Base-by-base conservation (phyloP, 1,284 basidiomycete species). In the Melanopsichium pennsylvanicum region DNA sequence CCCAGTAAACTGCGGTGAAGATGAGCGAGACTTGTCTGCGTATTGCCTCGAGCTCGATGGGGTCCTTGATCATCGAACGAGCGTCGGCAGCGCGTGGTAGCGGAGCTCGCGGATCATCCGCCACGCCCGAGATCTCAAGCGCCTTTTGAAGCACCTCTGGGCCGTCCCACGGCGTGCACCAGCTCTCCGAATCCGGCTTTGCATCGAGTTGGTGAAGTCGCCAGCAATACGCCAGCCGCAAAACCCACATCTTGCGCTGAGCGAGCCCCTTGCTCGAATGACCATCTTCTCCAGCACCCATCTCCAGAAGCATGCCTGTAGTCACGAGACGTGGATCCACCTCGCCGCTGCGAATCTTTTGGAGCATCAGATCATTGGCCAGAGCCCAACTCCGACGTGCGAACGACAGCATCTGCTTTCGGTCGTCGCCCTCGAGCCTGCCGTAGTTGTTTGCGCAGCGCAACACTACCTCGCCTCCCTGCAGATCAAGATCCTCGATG, bases 241-340 rank as follows among this genome's bases (percentile, higher is more conserved):
- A 71, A 23, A 75, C 59, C 68, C 68, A 70, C 54, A 73, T 60
- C 19, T 73, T 52, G 22, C 61, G 58, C 64, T 70, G 41, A 8
- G 25, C 46, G 23, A 62, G 58, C 2, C 64, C 54, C n/a, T 62
- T 63, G 37, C 55, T 63, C 43, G 67, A 57, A 4, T 66, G 50
- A 29, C 73, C 73, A 31, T 75, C 73, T 45, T 75, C 73, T 21
- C 64, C 62, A 8, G 71, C 71, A 12, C 63, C 62, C 49, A 70
- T 58, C 57, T 75, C 68, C 36, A 75, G 43, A 2, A 61, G 41
- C 56, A 59, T 68, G 34, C 73, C 73, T 12, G 66, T 64, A 8
- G 57, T 52, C 27, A 75, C 44, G 15, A 75, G 55, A 11, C 57
- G 49, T 2, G 70, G 70, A 36, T 75, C 73, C 15, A 75, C 64